These are phyloP conservation scores for Penicillium cinerascens DNA, from an alignment of 495 filamentous ascomycete species.

Conservation along the genomic window DNA sequence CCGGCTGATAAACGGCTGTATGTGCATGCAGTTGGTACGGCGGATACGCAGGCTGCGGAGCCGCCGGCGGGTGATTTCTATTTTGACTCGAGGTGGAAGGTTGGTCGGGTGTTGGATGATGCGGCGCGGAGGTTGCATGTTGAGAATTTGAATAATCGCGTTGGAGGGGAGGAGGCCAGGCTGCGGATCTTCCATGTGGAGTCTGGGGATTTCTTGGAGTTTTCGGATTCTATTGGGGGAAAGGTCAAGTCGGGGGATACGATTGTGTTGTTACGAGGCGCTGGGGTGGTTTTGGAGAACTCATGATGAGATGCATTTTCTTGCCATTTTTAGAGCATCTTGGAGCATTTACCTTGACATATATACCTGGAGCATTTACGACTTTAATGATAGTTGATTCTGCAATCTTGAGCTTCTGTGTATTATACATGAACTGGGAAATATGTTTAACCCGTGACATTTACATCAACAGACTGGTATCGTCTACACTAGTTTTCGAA, in stretches of 20 bases:
- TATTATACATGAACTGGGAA: neutral
- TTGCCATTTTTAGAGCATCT: conserved; percentile 5
- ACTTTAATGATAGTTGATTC: neutral
- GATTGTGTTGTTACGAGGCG: conserved; percentile 80
- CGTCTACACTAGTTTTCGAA: no score
- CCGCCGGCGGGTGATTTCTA: conserved; percentile 77
- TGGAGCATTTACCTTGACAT: conserved; percentile 3
- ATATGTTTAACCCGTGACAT: neutral
- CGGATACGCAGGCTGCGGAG: conserved; percentile 75
- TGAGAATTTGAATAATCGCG: conserved; percentile 85
- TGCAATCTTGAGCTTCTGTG: neutral
- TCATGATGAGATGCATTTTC: conserved; percentile 18
- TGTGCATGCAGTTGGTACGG: conserved; percentile 69
- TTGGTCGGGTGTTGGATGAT: conserved; percentile 82
- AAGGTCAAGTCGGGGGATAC: conserved; percentile 75
- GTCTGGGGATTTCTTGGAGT: conserved; percentile 77
- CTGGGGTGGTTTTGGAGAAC: conserved; percentile 57
- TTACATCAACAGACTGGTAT: conserved; percentile 14
- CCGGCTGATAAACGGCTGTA: conserved; percentile 79
- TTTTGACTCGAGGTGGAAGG: conserved; percentile 80
- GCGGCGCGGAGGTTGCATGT: conserved; percentile 79
- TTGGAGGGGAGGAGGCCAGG: conserved; percentile 68
- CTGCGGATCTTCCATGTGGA: conserved; percentile 90
- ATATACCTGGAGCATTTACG: conserved; percentile 1
- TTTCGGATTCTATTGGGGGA: conserved; percentile 71